phyloP scores from a whole-genome alignment of 805 yeast species.

The Lachancea meyersii region DNA sequence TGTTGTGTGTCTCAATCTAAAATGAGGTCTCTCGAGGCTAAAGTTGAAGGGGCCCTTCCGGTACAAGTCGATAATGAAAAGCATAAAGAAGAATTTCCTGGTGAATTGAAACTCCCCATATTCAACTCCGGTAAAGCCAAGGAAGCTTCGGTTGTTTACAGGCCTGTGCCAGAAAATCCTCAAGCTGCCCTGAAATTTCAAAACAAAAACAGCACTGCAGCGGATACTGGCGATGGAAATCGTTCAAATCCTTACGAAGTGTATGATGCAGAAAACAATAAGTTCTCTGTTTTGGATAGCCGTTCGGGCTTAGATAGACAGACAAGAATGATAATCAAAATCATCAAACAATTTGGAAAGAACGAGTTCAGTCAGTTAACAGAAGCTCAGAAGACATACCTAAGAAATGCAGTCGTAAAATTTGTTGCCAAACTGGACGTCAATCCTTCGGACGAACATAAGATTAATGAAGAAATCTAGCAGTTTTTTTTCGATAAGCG shows the following conservation, averaged over 20 bases:
- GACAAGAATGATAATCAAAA: neutral
- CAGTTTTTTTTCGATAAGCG: no score
- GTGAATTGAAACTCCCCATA: no score
- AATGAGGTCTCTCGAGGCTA: no score
- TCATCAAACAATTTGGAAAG: constrained; percentile 3
- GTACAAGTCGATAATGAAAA: no score
- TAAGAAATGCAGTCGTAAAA: neutral
- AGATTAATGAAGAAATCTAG: neutral
- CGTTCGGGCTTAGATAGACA: neutral
- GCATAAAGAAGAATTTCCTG: no score
- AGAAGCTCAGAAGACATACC: constrained; percentile 1
- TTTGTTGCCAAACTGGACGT: neutral
- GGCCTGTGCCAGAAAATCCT: no score
- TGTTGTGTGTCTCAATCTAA: no score
- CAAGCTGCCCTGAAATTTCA: neutral
- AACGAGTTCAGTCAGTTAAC: constrained; percentile 5
- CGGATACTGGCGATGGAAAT: neutral
- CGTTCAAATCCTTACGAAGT: neutral
- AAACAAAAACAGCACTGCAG: neutral
- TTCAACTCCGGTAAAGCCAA: no score
- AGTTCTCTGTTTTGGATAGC: neutral
- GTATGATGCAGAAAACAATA: neutral
- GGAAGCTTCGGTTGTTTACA: no score
- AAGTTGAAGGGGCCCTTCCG: no score
- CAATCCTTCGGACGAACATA: neutral